Evolutionary conservation across 148 eudicot species (phyloP).

Genomic region (Heliosperma pusillum): DNA sequence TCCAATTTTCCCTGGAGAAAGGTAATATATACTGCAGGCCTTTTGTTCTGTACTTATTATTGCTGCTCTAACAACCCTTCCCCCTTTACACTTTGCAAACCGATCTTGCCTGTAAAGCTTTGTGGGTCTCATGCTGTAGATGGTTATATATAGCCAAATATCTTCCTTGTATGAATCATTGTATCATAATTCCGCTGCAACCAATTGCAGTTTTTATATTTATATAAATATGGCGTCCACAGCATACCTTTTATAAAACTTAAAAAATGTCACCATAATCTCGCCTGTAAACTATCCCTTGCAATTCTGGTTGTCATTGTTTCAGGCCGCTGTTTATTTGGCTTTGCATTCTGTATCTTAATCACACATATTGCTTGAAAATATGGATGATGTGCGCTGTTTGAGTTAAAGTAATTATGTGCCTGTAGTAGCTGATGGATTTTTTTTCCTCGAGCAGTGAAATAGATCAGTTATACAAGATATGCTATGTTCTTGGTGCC

Average conservation of each 20-base stretch:
- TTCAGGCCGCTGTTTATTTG: background rate
- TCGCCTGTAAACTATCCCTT: background rate
- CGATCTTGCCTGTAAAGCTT: too few species aligned
- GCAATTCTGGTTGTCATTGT: background rate
- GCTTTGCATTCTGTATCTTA: background rate
- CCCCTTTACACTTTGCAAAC: background rate
- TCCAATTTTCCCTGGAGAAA: slow-evolving; percentile 92
- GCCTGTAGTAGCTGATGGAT: slow-evolving; percentile 5
- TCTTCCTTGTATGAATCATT: too few species aligned
- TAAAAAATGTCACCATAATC: background rate
- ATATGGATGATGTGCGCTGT: background rate
- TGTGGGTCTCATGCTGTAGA: background rate
- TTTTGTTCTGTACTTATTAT: background rate
- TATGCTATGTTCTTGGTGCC: slow-evolving; percentile 84
- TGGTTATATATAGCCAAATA: background rate
- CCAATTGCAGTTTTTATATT: background rate
- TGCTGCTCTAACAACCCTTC: background rate
- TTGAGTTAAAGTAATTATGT: background rate
- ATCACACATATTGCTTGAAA: background rate
- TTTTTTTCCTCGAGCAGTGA: slow-evolving; percentile 55
- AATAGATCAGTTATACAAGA: slow-evolving; percentile 83
- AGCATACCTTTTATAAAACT: background rate
- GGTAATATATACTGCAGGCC: slow-evolving; percentile 39
- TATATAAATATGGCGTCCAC: background rate
- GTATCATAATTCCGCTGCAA: too few species aligned